A percentile compares a stretch with the other conserved stretches of the same genome.
Evolutionary conservation across 139 green algal genomes (phyloP).

Genomic region (Coccomyxa sp.): DNA sequence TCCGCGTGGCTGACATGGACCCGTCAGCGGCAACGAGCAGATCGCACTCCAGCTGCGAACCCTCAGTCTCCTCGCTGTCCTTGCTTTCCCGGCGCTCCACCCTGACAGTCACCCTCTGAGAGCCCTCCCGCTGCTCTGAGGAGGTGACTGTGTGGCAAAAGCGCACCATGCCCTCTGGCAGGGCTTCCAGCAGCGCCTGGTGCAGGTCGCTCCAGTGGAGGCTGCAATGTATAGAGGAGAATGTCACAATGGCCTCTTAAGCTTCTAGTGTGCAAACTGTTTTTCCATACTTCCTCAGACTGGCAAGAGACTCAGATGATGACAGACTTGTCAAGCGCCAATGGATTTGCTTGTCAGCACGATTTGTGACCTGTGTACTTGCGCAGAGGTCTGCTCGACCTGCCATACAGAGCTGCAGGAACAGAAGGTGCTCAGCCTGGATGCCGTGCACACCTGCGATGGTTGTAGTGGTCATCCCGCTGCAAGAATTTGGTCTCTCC

Average conservation of each 20-base stretch:
- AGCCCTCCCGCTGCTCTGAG: neutral
- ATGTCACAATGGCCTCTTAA: no score
- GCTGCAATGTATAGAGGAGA: slow-evolving; percentile 1
- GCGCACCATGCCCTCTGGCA: neutral
- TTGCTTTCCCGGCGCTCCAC: neutral
- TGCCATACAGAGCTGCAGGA: no score
- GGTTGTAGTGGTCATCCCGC: neutral
- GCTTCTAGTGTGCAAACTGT: no score
- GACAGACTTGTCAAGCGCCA: no score
- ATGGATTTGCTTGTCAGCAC: no score
- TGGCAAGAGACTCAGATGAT: no score
- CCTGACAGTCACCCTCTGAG: neutral
- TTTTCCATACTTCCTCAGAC: no score
- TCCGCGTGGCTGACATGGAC: slow-evolving; percentile 8
- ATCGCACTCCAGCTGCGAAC: neutral
- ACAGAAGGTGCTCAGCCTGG: no score
- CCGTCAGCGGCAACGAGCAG: slow-evolving; percentile 15
- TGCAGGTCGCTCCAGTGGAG: slow-evolving; percentile 12
- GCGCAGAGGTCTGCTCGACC: no score
- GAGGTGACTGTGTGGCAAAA: neutral
- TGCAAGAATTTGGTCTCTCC: neutral
- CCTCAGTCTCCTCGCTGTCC: neutral
- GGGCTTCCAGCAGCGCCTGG: neutral
- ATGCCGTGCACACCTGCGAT: neutral
- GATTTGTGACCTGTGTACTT: no score